A percentile compares a stretch with the other conserved stretches of the same genome.
These are phyloP conservation scores for Tetrapisispora pingtungensis DNA, from an alignment of 805 yeast genomes.

Conservation along the genomic window DNA sequence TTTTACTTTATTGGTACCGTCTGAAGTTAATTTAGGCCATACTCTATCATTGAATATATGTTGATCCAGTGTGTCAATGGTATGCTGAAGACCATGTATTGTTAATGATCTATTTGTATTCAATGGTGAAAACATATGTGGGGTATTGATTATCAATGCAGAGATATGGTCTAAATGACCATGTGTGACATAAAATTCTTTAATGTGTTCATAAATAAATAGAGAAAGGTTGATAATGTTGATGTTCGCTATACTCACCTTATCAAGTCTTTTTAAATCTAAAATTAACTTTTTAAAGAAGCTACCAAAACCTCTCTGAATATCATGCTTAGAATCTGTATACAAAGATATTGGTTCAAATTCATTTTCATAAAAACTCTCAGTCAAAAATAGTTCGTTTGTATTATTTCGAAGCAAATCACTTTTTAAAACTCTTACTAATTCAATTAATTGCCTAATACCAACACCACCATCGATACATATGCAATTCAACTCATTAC, in stretches of 20 bases:
- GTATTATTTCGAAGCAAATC: neutral
- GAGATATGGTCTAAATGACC: slow-evolving; percentile 76
- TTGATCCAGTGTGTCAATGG: slow-evolving; percentile 41
- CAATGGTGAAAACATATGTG: slow-evolving; percentile 26
- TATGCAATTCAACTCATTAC: slow-evolving; percentile 31
- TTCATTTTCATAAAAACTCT: slow-evolving; percentile 17
- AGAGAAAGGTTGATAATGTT: slow-evolving; percentile 27
- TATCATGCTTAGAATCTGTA: slow-evolving; percentile 5
- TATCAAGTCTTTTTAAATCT: neutral
- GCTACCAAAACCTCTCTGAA: slow-evolving; percentile 14
- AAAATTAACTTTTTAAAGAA: slow-evolving; percentile 2
- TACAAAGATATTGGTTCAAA: slow-evolving; percentile 15
- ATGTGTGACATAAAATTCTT: slow-evolving; percentile 56
- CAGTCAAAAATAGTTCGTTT: slow-evolving; percentile 5
- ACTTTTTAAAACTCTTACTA: slow-evolving; percentile 13
- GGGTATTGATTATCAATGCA: slow-evolving; percentile 62
- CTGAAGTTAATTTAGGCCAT: slow-evolving; percentile 60
- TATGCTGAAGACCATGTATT: slow-evolving; percentile 44
- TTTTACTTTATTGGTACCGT: slow-evolving; percentile 18
- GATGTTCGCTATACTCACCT: neutral
- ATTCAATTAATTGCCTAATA: slow-evolving; percentile 41
- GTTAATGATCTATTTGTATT: slow-evolving; percentile 32
- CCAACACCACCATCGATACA: slow-evolving; percentile 80
- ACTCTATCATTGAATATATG: slow-evolving; percentile 62
- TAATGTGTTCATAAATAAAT: slow-evolving; percentile 30